Evolutionary conservation across 164 flowering plant species (phyloP).

Genomic region (Pachysandra terminalis): DNA sequence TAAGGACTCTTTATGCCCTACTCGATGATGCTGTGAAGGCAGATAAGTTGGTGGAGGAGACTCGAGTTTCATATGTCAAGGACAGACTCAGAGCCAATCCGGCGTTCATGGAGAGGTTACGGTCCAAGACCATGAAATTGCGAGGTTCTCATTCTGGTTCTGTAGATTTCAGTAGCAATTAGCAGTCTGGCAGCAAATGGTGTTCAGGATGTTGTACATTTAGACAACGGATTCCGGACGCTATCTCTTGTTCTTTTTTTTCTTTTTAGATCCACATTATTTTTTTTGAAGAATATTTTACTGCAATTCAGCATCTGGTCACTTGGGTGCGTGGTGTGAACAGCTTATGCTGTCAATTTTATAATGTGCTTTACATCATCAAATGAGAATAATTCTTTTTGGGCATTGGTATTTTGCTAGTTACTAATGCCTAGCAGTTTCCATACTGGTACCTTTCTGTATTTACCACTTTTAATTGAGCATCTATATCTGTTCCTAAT

Average conservation of each 20-base stretch:
- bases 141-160: conserved; percentile 18
- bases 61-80: conserved; percentile 63
- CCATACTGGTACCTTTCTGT: background rate
- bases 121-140: conserved; percentile 40
- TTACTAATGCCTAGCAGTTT: no score
- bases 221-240: background rate
- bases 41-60: conserved; percentile 63
- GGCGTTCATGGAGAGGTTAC: conserved; percentile 81
- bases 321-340: no score
- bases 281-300: background rate
- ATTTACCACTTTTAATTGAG: no score
- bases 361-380: background rate
- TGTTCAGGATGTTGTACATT: background rate
- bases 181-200: background rate
- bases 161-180: background rate
- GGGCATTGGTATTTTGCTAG: no score
- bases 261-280: background rate
- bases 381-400: background rate
- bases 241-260: no score
- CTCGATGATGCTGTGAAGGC: conserved; percentile 90
- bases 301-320: background rate
- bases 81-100: conserved; percentile 79
- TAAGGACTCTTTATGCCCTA: conserved; percentile 70
- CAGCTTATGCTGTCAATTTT: no score
- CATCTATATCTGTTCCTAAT: no score